These are phyloP conservation scores for Rosellinia necatrix DNA, from an alignment of 2,329 filamentous ascomycete genomes.

Conservation along the genomic window DNA sequence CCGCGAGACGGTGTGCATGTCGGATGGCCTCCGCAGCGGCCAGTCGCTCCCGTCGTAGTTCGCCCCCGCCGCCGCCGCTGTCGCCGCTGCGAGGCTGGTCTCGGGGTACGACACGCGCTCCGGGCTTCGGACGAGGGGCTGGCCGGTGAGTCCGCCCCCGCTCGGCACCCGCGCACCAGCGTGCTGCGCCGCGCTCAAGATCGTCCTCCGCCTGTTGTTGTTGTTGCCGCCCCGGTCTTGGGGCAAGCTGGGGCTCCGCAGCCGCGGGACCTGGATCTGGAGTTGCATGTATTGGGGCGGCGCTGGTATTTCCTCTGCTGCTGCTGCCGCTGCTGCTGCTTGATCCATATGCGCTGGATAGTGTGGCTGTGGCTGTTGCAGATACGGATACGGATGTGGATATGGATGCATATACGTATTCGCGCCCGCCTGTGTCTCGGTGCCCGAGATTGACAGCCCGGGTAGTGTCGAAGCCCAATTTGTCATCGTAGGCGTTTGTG, in stretches of 20 bases:
- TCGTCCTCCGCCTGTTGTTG: conserved; percentile 17
- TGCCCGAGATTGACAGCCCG: background rate
- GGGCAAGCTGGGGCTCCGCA: conserved; percentile 25
- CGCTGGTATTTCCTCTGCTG: no score
- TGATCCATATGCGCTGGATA: conserved; percentile 1
- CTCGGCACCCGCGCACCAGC: background rate
- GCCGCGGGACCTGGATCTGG: conserved; percentile 23
- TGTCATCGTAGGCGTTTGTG: conserved; percentile 20
- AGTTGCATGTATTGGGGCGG: conserved; percentile 2
- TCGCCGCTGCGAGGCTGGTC: no score
- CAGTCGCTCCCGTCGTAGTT: conserved; percentile 15
- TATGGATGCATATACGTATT: no score
- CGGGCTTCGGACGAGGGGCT: background rate
- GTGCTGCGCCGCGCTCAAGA: background rate
- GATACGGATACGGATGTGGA: no score
- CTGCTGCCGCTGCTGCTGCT: conserved; percentile 5
- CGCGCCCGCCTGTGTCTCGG: background rate
- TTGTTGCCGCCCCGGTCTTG: conserved; percentile 14
- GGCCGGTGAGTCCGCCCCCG: background rate
- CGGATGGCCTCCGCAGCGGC: conserved; percentile 19
- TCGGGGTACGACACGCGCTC: background rate
- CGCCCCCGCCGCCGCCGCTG: no score
- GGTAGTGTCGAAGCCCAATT: conserved; percentile 18
- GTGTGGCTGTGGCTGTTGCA: background rate
- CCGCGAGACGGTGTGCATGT: conserved; percentile 9